phyloP scores from a whole-genome alignment of 192 early-diverging fungal genomes.

The Chytriomyces sp. region DNA sequence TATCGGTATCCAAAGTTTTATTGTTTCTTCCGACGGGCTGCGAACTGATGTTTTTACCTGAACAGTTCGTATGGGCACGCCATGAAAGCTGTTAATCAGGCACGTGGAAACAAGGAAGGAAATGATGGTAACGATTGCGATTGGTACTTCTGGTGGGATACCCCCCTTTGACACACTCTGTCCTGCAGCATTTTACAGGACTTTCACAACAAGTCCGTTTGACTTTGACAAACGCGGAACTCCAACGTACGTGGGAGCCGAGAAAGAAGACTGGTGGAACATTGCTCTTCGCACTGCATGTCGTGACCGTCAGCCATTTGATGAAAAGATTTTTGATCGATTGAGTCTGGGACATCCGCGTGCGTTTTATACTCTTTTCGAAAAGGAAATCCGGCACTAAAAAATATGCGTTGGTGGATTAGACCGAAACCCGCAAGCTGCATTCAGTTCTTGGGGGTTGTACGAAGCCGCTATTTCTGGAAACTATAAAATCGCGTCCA shows the following conservation, averaged over 20 bases:
- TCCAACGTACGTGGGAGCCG: background rate
- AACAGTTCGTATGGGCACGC: slow-evolving; percentile 33
- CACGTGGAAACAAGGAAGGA: slow-evolving; percentile 61
- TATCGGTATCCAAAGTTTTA: background rate
- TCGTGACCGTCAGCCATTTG: slow-evolving; percentile 10
- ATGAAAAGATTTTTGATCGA: slow-evolving; percentile 25
- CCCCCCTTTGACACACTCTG: slow-evolving; percentile 5
- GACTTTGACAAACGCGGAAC: slow-evolving; percentile 34
- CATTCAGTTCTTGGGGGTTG: slow-evolving; percentile 21
- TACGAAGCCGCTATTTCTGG: slow-evolving; percentile 43
- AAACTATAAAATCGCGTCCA: slow-evolving; percentile 20
- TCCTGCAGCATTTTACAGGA: slow-evolving; percentile 20
- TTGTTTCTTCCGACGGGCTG: background rate
- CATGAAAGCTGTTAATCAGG: slow-evolving; percentile 54
- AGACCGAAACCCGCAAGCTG: background rate
- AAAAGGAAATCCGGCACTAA: background rate
- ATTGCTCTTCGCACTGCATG: slow-evolving; percentile 18
- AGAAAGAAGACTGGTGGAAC: slow-evolving; percentile 2
- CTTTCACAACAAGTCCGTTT: background rate
- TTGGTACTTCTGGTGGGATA: background rate
- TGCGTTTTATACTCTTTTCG: background rate
- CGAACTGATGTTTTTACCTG: background rate
- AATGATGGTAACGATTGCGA: slow-evolving; percentile 41
- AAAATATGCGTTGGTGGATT: background rate
- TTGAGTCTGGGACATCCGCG: background rate